Conservation (phyloP, 352 stramenopile genomes). For the Phytophthora citrophthora region DNA sequence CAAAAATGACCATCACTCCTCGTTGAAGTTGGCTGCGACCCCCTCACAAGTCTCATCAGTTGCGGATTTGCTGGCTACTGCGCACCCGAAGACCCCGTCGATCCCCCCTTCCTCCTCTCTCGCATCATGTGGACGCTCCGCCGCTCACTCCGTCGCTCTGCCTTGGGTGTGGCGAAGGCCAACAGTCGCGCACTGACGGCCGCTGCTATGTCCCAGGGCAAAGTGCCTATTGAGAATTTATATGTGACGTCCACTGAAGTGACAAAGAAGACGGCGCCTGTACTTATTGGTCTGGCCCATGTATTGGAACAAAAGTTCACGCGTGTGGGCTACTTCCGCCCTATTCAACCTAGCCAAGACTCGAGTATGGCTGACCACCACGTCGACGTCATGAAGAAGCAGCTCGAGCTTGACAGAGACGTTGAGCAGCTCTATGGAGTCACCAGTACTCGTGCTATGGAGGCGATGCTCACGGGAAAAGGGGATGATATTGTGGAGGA, state of each 20-base stretch:
- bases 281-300: slow-evolving; percentile 71
- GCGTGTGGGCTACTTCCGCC: slow-evolving; percentile 80
- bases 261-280: slow-evolving; percentile 66
- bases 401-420: slow-evolving; percentile 58
- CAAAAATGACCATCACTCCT: slow-evolving; percentile 31
- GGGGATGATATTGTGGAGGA: slow-evolving; percentile 73
- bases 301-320: slow-evolving; percentile 78
- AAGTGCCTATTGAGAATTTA: slow-evolving; percentile 62
- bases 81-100: slow-evolving; percentile 8
- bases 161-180: slow-evolving; percentile 14
- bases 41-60: slow-evolving; percentile 10
- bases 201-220: slow-evolving; percentile 41
- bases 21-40: slow-evolving; percentile 17
- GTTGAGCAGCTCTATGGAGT: slow-evolving; percentile 61
- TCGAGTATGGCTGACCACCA: slow-evolving; percentile 61
- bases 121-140: slow-evolving; percentile 29
- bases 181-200: slow-evolving; percentile 40
- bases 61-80: slow-evolving; percentile 24
- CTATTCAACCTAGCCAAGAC: slow-evolving; percentile 54
- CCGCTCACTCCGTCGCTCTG: slow-evolving; percentile 31
- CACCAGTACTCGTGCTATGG: slow-evolving; percentile 57
- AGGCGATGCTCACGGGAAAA: slow-evolving; percentile 61
- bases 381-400: slow-evolving; percentile 66
- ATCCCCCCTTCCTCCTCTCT: neutral
- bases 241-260: slow-evolving; percentile 77